These are phyloP conservation scores for Phytopythium ostracodes DNA, from an alignment of 352 stramenopile genomes.

Conservation along the genomic window DNA sequence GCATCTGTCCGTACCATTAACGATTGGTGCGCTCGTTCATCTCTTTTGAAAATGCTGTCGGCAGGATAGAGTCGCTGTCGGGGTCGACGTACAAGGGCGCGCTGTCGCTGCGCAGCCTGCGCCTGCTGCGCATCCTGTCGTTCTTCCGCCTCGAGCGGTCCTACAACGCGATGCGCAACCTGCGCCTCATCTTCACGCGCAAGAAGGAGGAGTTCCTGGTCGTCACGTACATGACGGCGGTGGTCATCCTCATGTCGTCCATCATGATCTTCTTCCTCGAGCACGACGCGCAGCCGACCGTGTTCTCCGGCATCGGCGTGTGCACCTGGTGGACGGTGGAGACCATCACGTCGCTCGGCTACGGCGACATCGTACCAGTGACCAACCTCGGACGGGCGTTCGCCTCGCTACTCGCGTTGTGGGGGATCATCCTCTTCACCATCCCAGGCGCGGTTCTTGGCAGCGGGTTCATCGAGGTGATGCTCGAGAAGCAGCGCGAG, in stretches of 20 bases:
- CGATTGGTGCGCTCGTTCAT: no score
- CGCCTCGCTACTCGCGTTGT: slow-evolving; percentile 41
- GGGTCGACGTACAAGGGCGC: slow-evolving; percentile 27
- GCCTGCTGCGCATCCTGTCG: slow-evolving; percentile 52
- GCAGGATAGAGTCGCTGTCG: slow-evolving; percentile 2
- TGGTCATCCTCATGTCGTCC: slow-evolving; percentile 54
- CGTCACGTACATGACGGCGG: slow-evolving; percentile 47
- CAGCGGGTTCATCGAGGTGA: slow-evolving; percentile 65
- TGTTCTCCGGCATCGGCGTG: slow-evolving; percentile 47
- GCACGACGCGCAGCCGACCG: slow-evolving; percentile 35
- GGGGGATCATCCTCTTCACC: slow-evolving; percentile 57
- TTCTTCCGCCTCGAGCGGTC: slow-evolving; percentile 56
- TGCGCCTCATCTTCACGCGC: slow-evolving; percentile 42
- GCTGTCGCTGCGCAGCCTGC: slow-evolving; percentile 47
- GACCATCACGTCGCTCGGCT: slow-evolving; percentile 67
- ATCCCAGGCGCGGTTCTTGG: slow-evolving; percentile 55
- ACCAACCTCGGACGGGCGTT: slow-evolving; percentile 37
- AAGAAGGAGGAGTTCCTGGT: slow-evolving; percentile 67
- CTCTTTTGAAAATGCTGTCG: no score
- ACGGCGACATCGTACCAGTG: slow-evolving; percentile 53
- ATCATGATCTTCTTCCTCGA: slow-evolving; percentile 67
- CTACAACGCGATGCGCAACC: slow-evolving; percentile 58
- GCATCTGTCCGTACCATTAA: no score
- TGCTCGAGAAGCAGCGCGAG: slow-evolving; percentile 57
- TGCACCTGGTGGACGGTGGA: slow-evolving; percentile 58